These are phyloP conservation scores for Syzygium syzygioides DNA, from an alignment of 441 rosid species.

Conservation along the genomic window DNA sequence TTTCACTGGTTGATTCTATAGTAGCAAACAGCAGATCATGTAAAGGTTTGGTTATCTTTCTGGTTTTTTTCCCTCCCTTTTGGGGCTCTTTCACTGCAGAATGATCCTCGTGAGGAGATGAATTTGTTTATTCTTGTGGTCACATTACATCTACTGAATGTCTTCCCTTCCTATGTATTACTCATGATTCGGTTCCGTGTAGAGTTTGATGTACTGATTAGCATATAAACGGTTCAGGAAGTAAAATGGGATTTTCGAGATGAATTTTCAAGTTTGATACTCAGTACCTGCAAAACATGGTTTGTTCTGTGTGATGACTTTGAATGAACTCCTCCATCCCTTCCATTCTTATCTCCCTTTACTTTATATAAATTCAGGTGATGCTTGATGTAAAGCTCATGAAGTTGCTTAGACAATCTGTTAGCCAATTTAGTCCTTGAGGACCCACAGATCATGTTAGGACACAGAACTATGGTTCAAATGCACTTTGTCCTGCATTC, in stretches of 20 bases:
- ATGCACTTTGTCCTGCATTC: neutral
- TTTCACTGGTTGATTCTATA: neutral
- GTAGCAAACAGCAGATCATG: neutral
- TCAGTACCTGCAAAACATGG: neutral
- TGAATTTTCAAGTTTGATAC: neutral
- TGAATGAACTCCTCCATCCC: neutral
- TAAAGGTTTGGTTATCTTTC: constrained; percentile 16
- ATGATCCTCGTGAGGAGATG: constrained; percentile 13
- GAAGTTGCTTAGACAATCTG: neutral
- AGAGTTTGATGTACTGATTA: constrained; percentile 24
- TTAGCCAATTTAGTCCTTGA: neutral
- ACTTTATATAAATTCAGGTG: neutral
- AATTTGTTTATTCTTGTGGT: constrained; percentile 22
- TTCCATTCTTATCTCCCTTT: neutral
- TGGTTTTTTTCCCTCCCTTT: neutral
- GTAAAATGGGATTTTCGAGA: neutral
- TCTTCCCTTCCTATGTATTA: constrained; percentile 2
- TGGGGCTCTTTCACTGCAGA: constrained; percentile 3
- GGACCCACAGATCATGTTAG: neutral
- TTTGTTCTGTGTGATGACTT: neutral
- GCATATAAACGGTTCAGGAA: constrained; percentile 11
- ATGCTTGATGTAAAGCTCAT: neutral
- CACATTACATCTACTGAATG: constrained; percentile 7
- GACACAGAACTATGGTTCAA: neutral
- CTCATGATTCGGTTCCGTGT: constrained; percentile 16